Base-by-base conservation (phyloP, 331 rosid species). In the Pyracantha coccinea region DNA sequence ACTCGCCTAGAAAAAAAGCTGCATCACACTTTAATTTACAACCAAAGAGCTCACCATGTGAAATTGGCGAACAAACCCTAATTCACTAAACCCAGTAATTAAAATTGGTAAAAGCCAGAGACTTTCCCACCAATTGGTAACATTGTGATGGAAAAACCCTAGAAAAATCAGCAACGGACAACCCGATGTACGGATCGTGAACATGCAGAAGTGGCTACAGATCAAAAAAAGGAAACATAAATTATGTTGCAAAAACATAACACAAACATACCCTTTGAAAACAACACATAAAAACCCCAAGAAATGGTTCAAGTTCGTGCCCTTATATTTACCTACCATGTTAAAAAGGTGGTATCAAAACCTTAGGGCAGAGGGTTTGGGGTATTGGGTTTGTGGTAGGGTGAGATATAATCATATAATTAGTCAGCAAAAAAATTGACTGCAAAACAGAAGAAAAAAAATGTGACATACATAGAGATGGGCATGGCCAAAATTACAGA, bases 391-490 rank as follows among this genome's bases (percentile, higher is more conserved):
- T 59, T 73, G 53, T 28, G 44, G 59, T 25, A 50, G 55, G 82
- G 73, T 62, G 81, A 81, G 81, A 83, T 83, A 29, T 17, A 63
- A 29, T 31, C 81, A 86, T 83, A 29, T 8, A 63, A 62, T 19
- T 79, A 86, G 85, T 84, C 86, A 82, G 83, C 78, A 85, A 54
- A 78, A 82, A 78, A 65, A 19, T 73, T 83, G 90, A 88, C 85
- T n/a, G 85, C 72, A 77, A 61, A 44, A 73, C 47, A 24, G 76
- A 6, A 9, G 3, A 35, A 33, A 67, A 58, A 78, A 83, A 77
- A 86, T 88, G 96, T 90, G 88, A 86, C 93, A 88, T 81, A 44
- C 79, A 84, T 70, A 84, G 67, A 83, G 71, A 83, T 76, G 86
- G 64, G 47, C 63, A 69, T 57, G 62, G 75, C 70, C 35, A 54